Conservation (phyloP, 164 flowering plant genomes). For the Euptelea pleiosperma region DNA sequence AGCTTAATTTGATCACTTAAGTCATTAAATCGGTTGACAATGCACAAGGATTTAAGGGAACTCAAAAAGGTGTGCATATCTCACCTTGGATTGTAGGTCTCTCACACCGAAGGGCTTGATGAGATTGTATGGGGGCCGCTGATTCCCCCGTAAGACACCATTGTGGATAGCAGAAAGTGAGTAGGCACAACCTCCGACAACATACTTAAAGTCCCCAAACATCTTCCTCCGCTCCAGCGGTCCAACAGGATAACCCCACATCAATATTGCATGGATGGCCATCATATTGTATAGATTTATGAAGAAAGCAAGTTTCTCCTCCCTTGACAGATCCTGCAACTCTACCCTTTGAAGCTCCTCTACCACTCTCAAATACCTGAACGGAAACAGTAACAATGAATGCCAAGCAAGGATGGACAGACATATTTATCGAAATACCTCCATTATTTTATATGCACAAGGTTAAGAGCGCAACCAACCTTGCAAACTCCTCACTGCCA, state of each 20-base stretch:
- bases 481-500: constrained; percentile 87
- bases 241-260: constrained; percentile 60
- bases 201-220: constrained; percentile 80
- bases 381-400: background rate
- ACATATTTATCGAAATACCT: background rate
- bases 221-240: constrained; percentile 62
- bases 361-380: constrained; percentile 68
- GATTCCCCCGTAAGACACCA: constrained; percentile 77
- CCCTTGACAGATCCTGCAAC: constrained; percentile 53
- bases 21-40: background rate
- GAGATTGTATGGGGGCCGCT: constrained; percentile 78
- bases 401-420: background rate
- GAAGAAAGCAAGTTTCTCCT: constrained; percentile 81
- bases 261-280: constrained; percentile 79
- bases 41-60: background rate
- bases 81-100: constrained; percentile 62
- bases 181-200: constrained; percentile 72
- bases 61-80: background rate
- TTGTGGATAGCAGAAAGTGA: constrained; percentile 79
- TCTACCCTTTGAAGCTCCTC: constrained; percentile 92
- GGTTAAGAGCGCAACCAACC: constrained; percentile 38
- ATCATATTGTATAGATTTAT: constrained; percentile 86
- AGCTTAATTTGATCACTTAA: background rate
- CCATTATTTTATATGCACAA: background rate
- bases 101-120: constrained; percentile 61